These are phyloP conservation scores for Lodderomyces metapsilosis DNA, from an alignment of 1,139 yeast genomes.

Conservation along the genomic window DNA sequence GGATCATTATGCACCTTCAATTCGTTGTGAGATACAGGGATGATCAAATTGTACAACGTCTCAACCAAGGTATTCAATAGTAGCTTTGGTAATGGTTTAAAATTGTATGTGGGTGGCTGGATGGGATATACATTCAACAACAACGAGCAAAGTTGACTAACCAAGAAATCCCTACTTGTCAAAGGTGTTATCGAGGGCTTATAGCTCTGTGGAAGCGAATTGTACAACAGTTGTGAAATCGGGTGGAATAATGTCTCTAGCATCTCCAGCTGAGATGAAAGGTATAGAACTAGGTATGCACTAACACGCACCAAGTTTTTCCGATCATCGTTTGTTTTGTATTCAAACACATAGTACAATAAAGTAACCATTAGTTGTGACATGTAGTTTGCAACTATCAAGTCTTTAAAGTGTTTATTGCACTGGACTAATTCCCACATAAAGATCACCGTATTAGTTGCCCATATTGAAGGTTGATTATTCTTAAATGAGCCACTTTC, in stretches of 20 bases:
- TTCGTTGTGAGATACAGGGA: slow-evolving; percentile 32
- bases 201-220: slow-evolving; percentile 48
- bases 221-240: slow-evolving; percentile 37
- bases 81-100: slow-evolving; percentile 10
- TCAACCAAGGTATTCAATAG: slow-evolving; percentile 45
- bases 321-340: slow-evolving; percentile 25
- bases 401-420: slow-evolving; percentile 54
- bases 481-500: slow-evolving; percentile 18
- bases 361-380: slow-evolving; percentile 56
- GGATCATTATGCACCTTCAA: slow-evolving; percentile 22
- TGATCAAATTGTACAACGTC: slow-evolving; percentile 57
- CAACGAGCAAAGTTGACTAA: slow-evolving; percentile 47
- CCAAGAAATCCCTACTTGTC: slow-evolving; percentile 62
- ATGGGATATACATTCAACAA: slow-evolving; percentile 9
- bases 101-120: slow-evolving; percentile 4
- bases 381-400: slow-evolving; percentile 47
- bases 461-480: slow-evolving; percentile 47
- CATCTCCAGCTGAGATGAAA: slow-evolving; percentile 52
- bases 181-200: slow-evolving; percentile 34
- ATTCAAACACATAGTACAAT: slow-evolving; percentile 56
- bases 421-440: slow-evolving; percentile 80
- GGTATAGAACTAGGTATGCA: slow-evolving; percentile 57
- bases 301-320: slow-evolving; percentile 56
- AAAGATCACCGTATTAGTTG: slow-evolving; percentile 56
- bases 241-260: slow-evolving; percentile 38